phyloP scores from a whole-genome alignment of 2,329 filamentous ascomycete genomes.

The Teratosphaeria epicoccoides region DNA sequence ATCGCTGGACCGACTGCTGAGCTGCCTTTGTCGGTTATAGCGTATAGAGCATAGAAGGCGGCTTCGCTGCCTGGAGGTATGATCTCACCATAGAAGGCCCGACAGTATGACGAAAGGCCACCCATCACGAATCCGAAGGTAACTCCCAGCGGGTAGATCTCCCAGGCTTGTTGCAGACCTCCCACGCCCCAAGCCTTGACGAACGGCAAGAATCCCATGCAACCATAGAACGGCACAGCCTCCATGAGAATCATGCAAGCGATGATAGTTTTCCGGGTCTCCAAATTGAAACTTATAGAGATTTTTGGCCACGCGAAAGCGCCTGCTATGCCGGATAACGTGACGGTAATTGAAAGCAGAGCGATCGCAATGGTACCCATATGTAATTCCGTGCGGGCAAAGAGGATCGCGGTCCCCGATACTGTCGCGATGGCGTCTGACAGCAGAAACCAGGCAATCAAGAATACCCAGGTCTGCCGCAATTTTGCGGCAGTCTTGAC shows the following conservation, averaged over 20 bases:
- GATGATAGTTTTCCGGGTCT: slow-evolving; percentile 78
- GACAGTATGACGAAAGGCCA: slow-evolving; percentile 81
- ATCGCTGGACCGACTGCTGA: slow-evolving; percentile 90
- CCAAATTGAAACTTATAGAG: slow-evolving; percentile 57
- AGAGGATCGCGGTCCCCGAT: slow-evolving; percentile 85
- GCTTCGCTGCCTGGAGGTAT: slow-evolving; percentile 92
- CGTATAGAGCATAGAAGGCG: slow-evolving; percentile 92
- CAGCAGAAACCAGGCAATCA: slow-evolving; percentile 86
- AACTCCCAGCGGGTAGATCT: slow-evolving; percentile 87
- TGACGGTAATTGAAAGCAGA: slow-evolving; percentile 88
- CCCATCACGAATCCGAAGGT: slow-evolving; percentile 91
- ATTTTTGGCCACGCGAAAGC: slow-evolving; percentile 83
- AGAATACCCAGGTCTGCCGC: slow-evolving; percentile 64
- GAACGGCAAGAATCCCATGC: slow-evolving; percentile 79
- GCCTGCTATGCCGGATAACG: slow-evolving; percentile 69
- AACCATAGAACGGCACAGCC: slow-evolving; percentile 80
- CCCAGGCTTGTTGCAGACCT: slow-evolving; percentile 84
- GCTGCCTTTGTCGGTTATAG: slow-evolving; percentile 93
- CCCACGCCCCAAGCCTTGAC: slow-evolving; percentile 63
- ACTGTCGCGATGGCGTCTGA: slow-evolving; percentile 93
- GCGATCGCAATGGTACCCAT: slow-evolving; percentile 84
- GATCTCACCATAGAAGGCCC: slow-evolving; percentile 82
- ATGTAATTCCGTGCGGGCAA: slow-evolving; percentile 82
- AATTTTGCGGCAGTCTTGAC: slow-evolving; percentile 62
- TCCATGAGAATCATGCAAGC: slow-evolving; percentile 88